These are phyloP conservation scores for Ogataea haglerorum DNA, from an alignment of 805 yeast genomes.

Conservation along the genomic window DNA sequence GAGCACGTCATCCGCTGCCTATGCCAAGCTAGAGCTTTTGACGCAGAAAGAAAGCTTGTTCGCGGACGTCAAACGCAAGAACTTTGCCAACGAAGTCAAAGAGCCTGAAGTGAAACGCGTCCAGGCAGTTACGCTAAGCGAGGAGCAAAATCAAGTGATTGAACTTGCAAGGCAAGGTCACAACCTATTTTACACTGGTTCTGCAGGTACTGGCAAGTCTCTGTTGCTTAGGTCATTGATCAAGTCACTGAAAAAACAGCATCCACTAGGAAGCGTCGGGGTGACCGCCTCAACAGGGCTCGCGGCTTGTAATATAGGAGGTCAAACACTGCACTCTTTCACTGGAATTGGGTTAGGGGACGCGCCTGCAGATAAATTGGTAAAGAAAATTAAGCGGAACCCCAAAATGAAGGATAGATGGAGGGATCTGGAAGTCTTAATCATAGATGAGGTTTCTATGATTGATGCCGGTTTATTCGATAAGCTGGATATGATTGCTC, in stretches of 20 bases:
- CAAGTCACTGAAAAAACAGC: slow-evolving; percentile 43
- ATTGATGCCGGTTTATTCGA: slow-evolving; percentile 66
- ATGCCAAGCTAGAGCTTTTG: slow-evolving; percentile 18
- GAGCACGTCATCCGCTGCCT: slow-evolving; percentile 9
- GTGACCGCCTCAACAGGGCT: slow-evolving; percentile 84
- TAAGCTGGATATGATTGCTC: slow-evolving; percentile 60
- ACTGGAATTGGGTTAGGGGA: slow-evolving; percentile 75
- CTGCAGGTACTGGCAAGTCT: slow-evolving; percentile 98
- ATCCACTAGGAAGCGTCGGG: slow-evolving; percentile 53
- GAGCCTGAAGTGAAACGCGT: slow-evolving; percentile 14
- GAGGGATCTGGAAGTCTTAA: slow-evolving; percentile 53
- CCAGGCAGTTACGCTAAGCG: slow-evolving; percentile 38
- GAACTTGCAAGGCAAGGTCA: slow-evolving; percentile 58
- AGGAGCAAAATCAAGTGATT: slow-evolving; percentile 65
- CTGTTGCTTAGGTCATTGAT: slow-evolving; percentile 69
- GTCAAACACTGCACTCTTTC: slow-evolving; percentile 71
- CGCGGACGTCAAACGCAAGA: slow-evolving; percentile 1
- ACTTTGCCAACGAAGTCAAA: not conserved
- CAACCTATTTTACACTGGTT: slow-evolving; percentile 88
- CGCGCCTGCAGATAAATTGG: slow-evolving; percentile 44
- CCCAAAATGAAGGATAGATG: slow-evolving; percentile 51
- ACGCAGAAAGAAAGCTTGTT: slow-evolving; percentile 20
- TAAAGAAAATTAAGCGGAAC: slow-evolving; percentile 51
- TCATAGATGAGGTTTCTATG: slow-evolving; percentile 81
- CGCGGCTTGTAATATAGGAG: slow-evolving; percentile 81